Percentiles rank a stretch among this genome's conserved stretches.
These are phyloP conservation scores for Leccinum huronense DNA, from an alignment of 1,284 basidiomycete genomes.

Conservation along the genomic window DNA sequence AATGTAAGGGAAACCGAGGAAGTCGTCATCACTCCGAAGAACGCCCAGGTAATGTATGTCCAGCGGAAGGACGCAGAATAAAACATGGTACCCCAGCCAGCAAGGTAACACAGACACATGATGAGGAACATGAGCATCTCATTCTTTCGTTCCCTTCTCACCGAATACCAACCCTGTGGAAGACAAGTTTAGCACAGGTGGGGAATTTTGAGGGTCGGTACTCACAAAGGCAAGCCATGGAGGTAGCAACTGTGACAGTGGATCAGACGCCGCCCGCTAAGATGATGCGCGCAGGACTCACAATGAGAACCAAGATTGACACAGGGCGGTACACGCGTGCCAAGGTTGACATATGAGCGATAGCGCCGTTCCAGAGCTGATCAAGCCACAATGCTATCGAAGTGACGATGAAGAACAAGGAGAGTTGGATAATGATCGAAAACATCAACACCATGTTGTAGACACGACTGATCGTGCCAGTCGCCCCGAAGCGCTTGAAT, in stretches of 20 bases:
- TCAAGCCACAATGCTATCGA: constrained; percentile 75
- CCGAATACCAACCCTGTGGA: constrained; percentile 67
- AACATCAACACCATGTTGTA: constrained; percentile 71
- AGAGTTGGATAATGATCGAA: constrained; percentile 71
- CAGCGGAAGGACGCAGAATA: constrained; percentile 68
- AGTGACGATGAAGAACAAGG: constrained; percentile 71
- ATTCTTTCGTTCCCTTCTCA: constrained; percentile 60
- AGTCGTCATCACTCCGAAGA: constrained; percentile 65
- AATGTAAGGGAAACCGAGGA: constrained; percentile 59
- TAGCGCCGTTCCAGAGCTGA: constrained; percentile 64
- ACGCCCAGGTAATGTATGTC: constrained; percentile 70
- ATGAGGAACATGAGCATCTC: constrained; percentile 63
- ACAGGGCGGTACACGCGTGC: constrained; percentile 51
- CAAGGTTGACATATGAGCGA: constrained; percentile 50
- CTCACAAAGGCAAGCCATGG: constrained; percentile 65
- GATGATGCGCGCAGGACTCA: constrained; percentile 38
- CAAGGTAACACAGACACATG: constrained; percentile 58
- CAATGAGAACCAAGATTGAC: constrained; percentile 55
- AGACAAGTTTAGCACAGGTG: constrained; percentile 16
- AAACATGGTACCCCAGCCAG: constrained; percentile 72
- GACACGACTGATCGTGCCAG: constrained; percentile 64
- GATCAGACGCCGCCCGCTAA: constrained; percentile 10
- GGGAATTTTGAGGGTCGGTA: constrained; percentile 9
- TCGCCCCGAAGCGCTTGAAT: constrained; percentile 82
- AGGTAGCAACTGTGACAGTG: constrained; percentile 49